These are phyloP conservation scores for Pythium myriotylum DNA, from an alignment of 352 stramenopile genomes.

Conservation along the genomic window DNA sequence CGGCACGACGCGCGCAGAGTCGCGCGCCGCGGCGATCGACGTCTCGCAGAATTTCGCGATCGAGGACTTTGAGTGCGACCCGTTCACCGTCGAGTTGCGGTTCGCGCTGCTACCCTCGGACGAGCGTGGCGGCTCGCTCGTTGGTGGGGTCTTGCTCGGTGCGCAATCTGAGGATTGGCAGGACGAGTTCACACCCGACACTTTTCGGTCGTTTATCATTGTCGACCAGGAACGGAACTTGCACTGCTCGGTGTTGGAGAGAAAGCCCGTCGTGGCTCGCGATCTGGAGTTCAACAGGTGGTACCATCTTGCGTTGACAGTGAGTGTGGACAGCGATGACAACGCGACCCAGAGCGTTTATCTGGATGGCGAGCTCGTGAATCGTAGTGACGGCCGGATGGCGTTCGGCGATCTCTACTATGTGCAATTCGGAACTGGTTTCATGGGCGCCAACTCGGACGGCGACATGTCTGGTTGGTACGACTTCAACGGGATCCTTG, in stretches of 20 bases:
- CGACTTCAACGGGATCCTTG: slow-evolving; percentile 16
- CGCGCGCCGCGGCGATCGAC: slow-evolving; percentile 1
- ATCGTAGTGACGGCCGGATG: neutral
- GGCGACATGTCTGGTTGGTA: slow-evolving; percentile 4
- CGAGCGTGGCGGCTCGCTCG: neutral
- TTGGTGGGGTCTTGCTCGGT: slow-evolving; percentile 10
- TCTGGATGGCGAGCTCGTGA: slow-evolving; percentile 4
- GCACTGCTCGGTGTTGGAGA: slow-evolving; percentile 6
- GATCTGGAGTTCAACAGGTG: neutral
- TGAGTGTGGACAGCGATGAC: neutral
- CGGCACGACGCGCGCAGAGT: neutral
- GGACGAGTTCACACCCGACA: slow-evolving; percentile 12
- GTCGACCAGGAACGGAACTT: neutral
- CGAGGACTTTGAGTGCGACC: neutral
- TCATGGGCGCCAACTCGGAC: neutral
- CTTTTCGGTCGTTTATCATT: neutral
- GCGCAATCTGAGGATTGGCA: slow-evolving; percentile 14
- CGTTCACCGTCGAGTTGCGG: slow-evolving; percentile 13
- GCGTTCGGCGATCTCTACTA: slow-evolving; percentile 11
- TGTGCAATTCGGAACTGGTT: slow-evolving; percentile 16
- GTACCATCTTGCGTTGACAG: slow-evolving; percentile 17
- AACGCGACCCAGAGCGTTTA: slow-evolving; percentile 11
- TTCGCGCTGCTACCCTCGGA: slow-evolving; percentile 10
- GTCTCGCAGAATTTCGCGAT: slow-evolving; percentile 5
- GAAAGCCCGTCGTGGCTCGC: neutral